Evolutionary conservation across 2,329 filamentous ascomycete genomes (phyloP).

Genomic region (Neonectria neomacrospora): DNA sequence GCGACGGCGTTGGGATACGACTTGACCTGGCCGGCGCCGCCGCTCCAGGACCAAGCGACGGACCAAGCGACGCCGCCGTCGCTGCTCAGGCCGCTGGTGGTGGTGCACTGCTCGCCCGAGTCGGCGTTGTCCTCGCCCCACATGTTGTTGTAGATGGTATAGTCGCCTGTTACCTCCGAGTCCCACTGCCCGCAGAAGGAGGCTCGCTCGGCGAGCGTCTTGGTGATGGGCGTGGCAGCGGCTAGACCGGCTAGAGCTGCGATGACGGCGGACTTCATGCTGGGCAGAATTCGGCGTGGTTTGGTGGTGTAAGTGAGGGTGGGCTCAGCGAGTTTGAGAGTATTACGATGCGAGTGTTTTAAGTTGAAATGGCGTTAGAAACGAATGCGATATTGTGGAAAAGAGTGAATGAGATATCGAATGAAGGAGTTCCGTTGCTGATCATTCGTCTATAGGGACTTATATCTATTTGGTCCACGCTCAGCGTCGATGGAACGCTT

Average conservation of each 20-base stretch:
- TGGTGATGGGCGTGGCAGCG: conserved; percentile 19
- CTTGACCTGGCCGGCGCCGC: conserved; percentile 53
- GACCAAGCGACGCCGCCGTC: conserved; percentile 52
- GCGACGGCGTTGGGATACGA: conserved; percentile 55
- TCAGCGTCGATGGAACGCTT: too few species aligned
- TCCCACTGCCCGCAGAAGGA: conserved; percentile 43
- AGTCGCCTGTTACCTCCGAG: conserved; percentile 31
- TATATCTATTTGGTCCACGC: conserved; percentile 6
- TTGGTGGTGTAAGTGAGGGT: background rate
- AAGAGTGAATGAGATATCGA: background rate
- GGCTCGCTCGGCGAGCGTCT: background rate
- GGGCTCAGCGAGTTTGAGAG: background rate
- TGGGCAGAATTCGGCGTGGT: background rate
- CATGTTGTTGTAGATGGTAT: conserved; percentile 55
- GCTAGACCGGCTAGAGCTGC: conserved; percentile 27
- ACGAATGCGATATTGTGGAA: background rate
- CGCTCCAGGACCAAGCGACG: conserved; percentile 54
- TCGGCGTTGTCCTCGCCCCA: conserved; percentile 51
- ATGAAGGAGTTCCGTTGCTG: background rate
- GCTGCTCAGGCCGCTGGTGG: conserved; percentile 48
- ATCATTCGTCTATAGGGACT: background rate
- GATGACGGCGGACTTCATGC: conserved; percentile 15
- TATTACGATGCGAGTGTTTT: background rate
- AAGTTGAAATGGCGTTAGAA: background rate
- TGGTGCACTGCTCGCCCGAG: conserved; percentile 54